phyloP scores from a whole-genome alignment of 441 rosid species.

The Croton setiger region DNA sequence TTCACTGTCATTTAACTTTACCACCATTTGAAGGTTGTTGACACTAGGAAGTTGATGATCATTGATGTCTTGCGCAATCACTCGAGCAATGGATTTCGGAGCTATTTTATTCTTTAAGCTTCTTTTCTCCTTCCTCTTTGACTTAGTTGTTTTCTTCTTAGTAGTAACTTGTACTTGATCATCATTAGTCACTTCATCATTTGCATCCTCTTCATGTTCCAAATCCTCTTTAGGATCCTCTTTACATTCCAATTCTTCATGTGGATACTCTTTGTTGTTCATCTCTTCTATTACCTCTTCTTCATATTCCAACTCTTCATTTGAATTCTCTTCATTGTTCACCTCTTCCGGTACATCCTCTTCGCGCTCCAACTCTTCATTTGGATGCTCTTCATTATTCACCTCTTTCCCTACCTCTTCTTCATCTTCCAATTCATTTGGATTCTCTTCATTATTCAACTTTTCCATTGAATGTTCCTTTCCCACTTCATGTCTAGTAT shows the following conservation, averaged over 20 bases:
- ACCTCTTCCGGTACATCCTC: conserved; percentile 2
- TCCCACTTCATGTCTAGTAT: neutral
- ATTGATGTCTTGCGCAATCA: conserved; percentile 6
- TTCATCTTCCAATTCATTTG: conserved; percentile 6
- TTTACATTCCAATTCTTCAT: neutral
- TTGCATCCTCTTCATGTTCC: conserved; percentile 2
- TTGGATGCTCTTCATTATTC: neutral
- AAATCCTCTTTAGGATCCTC: neutral
- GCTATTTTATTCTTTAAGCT: conserved; percentile 16
- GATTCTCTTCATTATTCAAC: neutral
- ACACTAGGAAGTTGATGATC: conserved; percentile 9
- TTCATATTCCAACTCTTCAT: neutral
- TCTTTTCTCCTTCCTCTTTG: conserved; percentile 4
- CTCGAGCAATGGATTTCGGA: conserved; percentile 10
- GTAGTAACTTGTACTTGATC: neutral
- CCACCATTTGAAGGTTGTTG: neutral
- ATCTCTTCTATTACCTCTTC: neutral
- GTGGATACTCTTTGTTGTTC: neutral
- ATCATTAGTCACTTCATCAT: conserved; percentile 10
- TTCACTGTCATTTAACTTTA: neutral
- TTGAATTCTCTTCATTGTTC: conserved; percentile 5
- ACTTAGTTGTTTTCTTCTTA: conserved; percentile 13
- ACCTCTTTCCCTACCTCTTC: neutral
- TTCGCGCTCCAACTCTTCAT: neutral
- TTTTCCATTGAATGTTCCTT: neutral